Evolutionary conservation across 495 filamentous ascomycete species (phyloP), one percentile per base, ranked within the genome.

Genomic region (Eremomyces bilateralis): DNA sequence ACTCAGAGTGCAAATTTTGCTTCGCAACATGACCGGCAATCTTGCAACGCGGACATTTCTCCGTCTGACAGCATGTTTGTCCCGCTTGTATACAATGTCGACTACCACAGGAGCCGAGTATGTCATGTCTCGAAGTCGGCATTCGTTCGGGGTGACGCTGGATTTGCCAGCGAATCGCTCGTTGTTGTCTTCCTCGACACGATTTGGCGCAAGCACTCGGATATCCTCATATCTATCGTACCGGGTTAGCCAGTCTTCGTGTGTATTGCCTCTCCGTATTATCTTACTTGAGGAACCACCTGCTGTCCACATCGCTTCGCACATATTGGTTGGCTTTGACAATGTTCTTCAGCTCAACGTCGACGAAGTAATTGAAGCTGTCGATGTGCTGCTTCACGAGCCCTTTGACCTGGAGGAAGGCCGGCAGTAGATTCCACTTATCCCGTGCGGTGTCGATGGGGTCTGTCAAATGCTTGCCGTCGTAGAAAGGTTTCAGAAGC

Each of bases 341-440:
- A 36, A 99, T 95, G 45, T 94, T 80, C 55, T 93, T 91, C 52
- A 99, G 65, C 48, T 92, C 83, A 15, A 84, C 73, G 37, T 95
- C 80, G 35, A 94, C 73, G 45, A 99, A 92, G 53, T 79, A 91
- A 56, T 99, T 91, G 65, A 79, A 99, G 20, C 88, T 95, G 57
- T 99, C 90, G 54, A 95, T 85, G 53, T 99, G 88, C 54, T 93
- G 83, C 56, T 92, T 92, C 31, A 92, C 80, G 37, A 93, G 56
- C 24, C 83, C 88, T 53, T 99, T 99, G 46, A 93, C 83, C 50
- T 93, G 93, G 32, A 99, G 62, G 49, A 95, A 99, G 3, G 88
- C 85, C 0, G 88, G 90, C 13, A 99, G 60, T 17, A 99, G 60
- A 49, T 94, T 94, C 72, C 81, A 94, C 62, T 95, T 95, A 57